phyloP scores from a whole-genome alignment of 345 rosid genomes.

The Sisymbrium irio region DNA sequence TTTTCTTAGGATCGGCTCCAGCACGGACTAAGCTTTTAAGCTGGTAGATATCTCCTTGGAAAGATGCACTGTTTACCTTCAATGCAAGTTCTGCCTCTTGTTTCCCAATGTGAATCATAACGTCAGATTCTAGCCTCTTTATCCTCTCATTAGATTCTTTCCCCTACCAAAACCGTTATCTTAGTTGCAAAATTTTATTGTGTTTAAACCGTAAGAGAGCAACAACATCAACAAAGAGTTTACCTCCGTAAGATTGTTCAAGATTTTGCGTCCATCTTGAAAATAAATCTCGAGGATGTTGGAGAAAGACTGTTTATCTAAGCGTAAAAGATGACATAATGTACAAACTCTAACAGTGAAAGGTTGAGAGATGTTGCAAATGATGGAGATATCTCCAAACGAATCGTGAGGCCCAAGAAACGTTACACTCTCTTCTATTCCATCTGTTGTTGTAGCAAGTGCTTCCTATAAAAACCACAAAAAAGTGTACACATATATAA shows the following conservation, averaged over 20 bases:
- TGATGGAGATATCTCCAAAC: conserved; percentile 84
- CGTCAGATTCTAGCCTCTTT: conserved; percentile 77
- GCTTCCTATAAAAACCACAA: conserved; percentile 50
- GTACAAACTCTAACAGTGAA: conserved; percentile 75
- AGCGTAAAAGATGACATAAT: conserved; percentile 71
- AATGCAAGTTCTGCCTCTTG: conserved; percentile 98
- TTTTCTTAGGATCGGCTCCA: conserved; percentile 87
- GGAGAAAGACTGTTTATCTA: conserved; percentile 85
- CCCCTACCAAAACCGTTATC: conserved; percentile 46
- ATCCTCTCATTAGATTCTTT: conserved; percentile 63
- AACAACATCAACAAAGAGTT: background rate
- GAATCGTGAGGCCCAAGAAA: conserved; percentile 60
- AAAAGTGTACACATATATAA: background rate
- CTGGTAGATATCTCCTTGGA: conserved; percentile 76
- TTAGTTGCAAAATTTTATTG: background rate
- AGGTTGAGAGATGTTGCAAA: conserved; percentile 96
- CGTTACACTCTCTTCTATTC: conserved; percentile 58
- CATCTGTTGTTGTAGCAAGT: conserved; percentile 61
- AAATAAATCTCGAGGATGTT: conserved; percentile 89
- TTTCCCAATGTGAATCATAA: conserved; percentile 79
- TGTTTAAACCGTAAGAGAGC: background rate
- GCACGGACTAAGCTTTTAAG: conserved; percentile 69
- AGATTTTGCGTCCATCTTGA: conserved; percentile 74
- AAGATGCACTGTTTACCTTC: conserved; percentile 80
- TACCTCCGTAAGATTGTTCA: conserved; percentile 85